These are phyloP conservation scores for Astrocystis sublimbata DNA, from an alignment of 495 filamentous ascomycete species.

Conservation along the genomic window DNA sequence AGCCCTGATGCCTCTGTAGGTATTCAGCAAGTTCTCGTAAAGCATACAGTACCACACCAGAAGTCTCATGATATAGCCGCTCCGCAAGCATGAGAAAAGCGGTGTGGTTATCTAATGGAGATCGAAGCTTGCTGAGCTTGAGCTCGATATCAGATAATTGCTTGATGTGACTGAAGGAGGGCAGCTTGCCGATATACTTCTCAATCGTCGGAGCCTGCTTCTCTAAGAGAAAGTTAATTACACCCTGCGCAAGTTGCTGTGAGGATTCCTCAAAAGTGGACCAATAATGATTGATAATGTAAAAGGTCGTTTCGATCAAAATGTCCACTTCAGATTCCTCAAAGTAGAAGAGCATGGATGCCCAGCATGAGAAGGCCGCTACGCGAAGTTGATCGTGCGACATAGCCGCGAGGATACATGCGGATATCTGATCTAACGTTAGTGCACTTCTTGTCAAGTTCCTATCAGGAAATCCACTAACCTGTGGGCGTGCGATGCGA, in stretches of 20 bases:
- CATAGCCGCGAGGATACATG: constrained; percentile 83
- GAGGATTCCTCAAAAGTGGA: constrained; percentile 60
- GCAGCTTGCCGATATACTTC: constrained; percentile 68
- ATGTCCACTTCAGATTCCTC: constrained; percentile 75
- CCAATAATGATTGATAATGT: constrained; percentile 84
- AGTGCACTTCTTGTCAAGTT: constrained; percentile 4
- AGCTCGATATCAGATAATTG: constrained; percentile 64
- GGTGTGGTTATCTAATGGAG: constrained; percentile 53
- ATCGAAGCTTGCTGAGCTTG: constrained; percentile 63
- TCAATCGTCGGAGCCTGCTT: constrained; percentile 60
- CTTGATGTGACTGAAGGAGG: constrained; percentile 73
- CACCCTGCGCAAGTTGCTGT: constrained; percentile 55
- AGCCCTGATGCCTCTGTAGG: constrained; percentile 70
- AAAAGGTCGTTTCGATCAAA: constrained; percentile 83
- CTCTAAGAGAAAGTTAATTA: constrained; percentile 66
- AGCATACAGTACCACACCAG: constrained; percentile 76
- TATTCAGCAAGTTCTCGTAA: constrained; percentile 73
- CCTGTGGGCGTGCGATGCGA: constrained; percentile 81
- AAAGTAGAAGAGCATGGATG: constrained; percentile 68
- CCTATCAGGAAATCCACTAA: constrained; percentile 38
- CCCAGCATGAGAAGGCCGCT: constrained; percentile 82
- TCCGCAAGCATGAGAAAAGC: constrained; percentile 68
- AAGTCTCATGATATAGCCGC: constrained; percentile 79
- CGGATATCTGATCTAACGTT: constrained; percentile 62
- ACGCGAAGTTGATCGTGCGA: constrained; percentile 69